phyloP scores from a whole-genome alignment of 2,329 filamentous ascomycete species.

The Parastagonospora nodorum region DNA sequence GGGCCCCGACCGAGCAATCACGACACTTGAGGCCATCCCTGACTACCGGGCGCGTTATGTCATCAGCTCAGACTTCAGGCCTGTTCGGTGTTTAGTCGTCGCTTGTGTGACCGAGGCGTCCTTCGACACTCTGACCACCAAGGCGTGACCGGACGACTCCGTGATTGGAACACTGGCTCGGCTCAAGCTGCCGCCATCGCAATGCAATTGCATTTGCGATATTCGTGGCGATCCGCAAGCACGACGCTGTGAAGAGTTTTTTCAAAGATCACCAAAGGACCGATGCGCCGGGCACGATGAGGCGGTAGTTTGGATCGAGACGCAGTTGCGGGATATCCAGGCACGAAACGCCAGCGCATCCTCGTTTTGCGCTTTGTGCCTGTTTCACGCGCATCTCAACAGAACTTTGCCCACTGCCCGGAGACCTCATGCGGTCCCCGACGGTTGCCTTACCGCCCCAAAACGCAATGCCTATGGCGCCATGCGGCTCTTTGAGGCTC shows the following conservation, averaged over 20 bases:
- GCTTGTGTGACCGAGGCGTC: constrained; percentile 15
- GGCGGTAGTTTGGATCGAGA: constrained; percentile 3
- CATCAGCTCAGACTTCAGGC: constrained; percentile 13
- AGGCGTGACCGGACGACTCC: constrained; percentile 15
- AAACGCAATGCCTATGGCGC: background rate
- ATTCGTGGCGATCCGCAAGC: constrained; percentile 5
- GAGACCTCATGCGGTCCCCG: constrained; percentile 17
- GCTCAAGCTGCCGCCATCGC: background rate
- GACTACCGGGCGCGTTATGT: constrained; percentile 21
- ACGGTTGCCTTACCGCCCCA: constrained; percentile 3
- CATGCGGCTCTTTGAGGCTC: constrained; percentile 15
- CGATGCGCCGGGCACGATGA: constrained; percentile 2
- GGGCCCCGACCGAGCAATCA: constrained; percentile 17
- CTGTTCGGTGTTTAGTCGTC: background rate
- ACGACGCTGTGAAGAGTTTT: background rate
- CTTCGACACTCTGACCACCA: constrained; percentile 28
- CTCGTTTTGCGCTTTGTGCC: constrained; percentile 1
- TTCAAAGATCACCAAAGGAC: constrained; percentile 3
- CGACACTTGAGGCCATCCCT: constrained; percentile 17
- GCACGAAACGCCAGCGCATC: constrained; percentile 6
- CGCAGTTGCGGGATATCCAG: constrained; percentile 4
- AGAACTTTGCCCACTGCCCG: constrained; percentile 12
- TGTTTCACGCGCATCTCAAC: constrained; percentile 3
- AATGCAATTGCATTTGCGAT: constrained; percentile 3
- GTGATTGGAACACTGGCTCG: background rate